Evolutionary conservation across 192 early-diverging fungal species (phyloP), one percentile per base, ranked within the genome.

Genomic region (Coemansia sp.): DNA sequence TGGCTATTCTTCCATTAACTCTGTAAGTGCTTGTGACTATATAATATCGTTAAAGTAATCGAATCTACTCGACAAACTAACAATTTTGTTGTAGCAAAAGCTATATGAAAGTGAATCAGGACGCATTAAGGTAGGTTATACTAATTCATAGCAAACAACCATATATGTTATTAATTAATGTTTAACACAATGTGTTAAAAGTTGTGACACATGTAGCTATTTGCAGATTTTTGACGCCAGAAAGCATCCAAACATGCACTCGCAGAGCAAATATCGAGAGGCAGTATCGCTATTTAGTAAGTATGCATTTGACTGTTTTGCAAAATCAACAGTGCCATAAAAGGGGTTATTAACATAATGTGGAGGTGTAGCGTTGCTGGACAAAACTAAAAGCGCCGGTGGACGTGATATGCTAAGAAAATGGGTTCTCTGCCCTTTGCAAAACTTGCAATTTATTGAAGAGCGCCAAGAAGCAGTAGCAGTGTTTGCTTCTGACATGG

Each of bases 181-280:
- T 43, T 53, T 53, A 53, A 25, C 17, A 22, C 10, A 24, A 56
- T 3, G 4, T 21, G 54, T 29, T n/a, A 21, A 56, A 29, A 4
- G 8, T n/a, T 56, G 29, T 21, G 9, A 22, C 21, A n/a, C 2
- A 2, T 14, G 39, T 60, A 93, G 90, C n/a, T 93, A 93, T 10
- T 70, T 95, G 4, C 85, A 89, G 51, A 85, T 95, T 12, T 93
- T 95, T 63, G 82, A 88, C 41, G 71, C 85, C 22, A 88, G 90
- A 56, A 69, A 84, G 1, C 93, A 95, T 58, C 92, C 93, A n/a
- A 93, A 87, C 59, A 90, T 92, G 83, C 90, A 91, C 66, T 84
- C 71, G 60, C 83, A 79, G 45, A 77, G 77, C 4, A 85, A 69
- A 24, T 67, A 70, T 15, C 87, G 87, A 70, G 91, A 91, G 65